These are phyloP conservation scores for Penicillium decumbens DNA, from an alignment of 2,329 filamentous ascomycete genomes.

Conservation along the genomic window DNA sequence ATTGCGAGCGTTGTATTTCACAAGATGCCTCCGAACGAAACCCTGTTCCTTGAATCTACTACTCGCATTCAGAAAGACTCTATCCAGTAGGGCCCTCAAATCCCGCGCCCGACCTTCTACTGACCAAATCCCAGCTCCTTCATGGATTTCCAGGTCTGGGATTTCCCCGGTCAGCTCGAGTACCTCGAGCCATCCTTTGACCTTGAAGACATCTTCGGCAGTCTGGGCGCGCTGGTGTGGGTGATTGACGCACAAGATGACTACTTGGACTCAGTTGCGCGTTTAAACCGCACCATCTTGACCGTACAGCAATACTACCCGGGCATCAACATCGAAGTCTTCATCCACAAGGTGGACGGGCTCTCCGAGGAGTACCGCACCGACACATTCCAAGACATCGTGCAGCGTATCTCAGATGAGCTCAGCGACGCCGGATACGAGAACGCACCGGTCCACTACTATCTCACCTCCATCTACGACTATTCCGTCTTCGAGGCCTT, in stretches of 20 bases:
- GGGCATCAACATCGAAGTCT: slow-evolving; percentile 94
- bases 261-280: slow-evolving; percentile 83
- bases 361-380: slow-evolving; percentile 93
- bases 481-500: slow-evolving; percentile 98
- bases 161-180: slow-evolving; percentile 92
- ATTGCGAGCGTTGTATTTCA: slow-evolving; percentile 99
- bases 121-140: slow-evolving; percentile 64
- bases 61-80: slow-evolving; percentile 90
- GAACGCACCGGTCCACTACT: slow-evolving; percentile 88
- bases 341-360: slow-evolving; percentile 99
- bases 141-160: slow-evolving; percentile 99
- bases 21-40: slow-evolving; percentile 93
- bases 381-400: slow-evolving; percentile 94
- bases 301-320: slow-evolving; percentile 85
- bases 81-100: slow-evolving; percentile 68
- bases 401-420: slow-evolving; percentile 93
- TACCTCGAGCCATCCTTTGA: slow-evolving; percentile 87
- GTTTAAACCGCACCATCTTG: slow-evolving; percentile 82
- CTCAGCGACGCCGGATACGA: slow-evolving; percentile 89
- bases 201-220: slow-evolving; percentile 87
- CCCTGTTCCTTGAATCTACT: slow-evolving; percentile 90
- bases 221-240: slow-evolving; percentile 93
- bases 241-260: slow-evolving; percentile 98
- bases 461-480: slow-evolving; percentile 96
- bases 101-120: neutral